These are phyloP conservation scores for Cicer cuneatum DNA, from an alignment of 306 rosid genomes.

Conservation along the genomic window DNA sequence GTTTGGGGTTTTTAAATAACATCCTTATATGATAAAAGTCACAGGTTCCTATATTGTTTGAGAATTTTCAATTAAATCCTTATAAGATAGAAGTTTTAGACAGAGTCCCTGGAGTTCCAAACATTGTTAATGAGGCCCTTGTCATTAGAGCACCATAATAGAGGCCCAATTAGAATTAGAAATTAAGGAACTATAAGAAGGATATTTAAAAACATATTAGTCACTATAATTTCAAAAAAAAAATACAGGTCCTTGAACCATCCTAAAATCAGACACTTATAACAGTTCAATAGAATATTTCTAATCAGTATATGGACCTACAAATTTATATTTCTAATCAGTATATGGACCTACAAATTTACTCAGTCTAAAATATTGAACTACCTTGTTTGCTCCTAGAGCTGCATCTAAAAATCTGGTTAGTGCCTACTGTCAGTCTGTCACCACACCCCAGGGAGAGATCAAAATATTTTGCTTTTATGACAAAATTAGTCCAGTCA, in stretches of 20 bases:
- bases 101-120: not conserved
- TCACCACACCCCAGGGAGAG: not conserved
- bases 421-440: not conserved
- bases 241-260: not conserved
- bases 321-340: not conserved
- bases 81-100: not conserved
- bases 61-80: not conserved
- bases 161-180: not conserved
- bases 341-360: not conserved
- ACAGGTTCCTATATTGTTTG: not conserved
- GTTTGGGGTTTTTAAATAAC: not conserved
- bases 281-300: not conserved
- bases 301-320: not conserved
- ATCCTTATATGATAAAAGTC: not conserved
- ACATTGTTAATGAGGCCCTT: not conserved
- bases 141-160: not conserved
- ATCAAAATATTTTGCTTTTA: not conserved
- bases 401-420: slow-evolving; percentile 12
- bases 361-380: not conserved
- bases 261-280: not conserved
- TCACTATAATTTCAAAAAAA: not conserved
- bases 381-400: not conserved
- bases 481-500: slow-evolving; percentile 3
- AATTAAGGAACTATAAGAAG: not conserved
- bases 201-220: not conserved